Evolutionary conservation across 306 rosid species (phyloP).

Genomic region (Betula pendula): DNA sequence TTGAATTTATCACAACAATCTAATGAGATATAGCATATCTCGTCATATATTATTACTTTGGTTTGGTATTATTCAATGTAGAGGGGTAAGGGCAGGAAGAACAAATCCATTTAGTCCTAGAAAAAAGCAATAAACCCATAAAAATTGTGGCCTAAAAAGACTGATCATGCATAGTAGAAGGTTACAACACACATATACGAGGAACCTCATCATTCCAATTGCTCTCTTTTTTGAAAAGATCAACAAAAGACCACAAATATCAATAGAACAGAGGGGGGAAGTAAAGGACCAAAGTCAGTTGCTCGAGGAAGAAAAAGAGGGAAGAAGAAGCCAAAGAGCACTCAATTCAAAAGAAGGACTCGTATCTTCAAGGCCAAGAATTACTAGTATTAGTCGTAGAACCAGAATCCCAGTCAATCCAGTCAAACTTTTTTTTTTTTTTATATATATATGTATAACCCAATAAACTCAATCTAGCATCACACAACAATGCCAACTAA

Average conservation of each 20-base stretch:
- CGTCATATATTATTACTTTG: not conserved
- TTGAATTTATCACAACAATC: no score
- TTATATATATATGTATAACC: no score
- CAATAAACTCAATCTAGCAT: slow-evolving; percentile 39
- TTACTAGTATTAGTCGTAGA: slow-evolving; percentile 8
- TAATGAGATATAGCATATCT: no score
- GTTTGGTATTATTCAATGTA: slow-evolving; percentile 18
- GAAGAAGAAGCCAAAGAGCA: slow-evolving; percentile 61
- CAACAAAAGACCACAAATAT: slow-evolving; percentile 63
- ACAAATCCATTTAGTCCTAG: slow-evolving; percentile 46
- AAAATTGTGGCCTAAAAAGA: slow-evolving; percentile 67
- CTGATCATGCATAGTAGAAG: slow-evolving; percentile 57
- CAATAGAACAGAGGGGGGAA: slow-evolving; percentile 58
- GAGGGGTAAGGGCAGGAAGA: slow-evolving; percentile 36
- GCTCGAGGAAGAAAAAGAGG: slow-evolving; percentile 93
- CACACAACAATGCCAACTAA: not conserved
- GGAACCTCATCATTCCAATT: slow-evolving; percentile 72
- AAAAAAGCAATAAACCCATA: slow-evolving; percentile 11
- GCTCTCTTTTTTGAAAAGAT: slow-evolving; percentile 46
- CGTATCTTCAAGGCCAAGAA: slow-evolving; percentile 7
- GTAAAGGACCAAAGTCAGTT: slow-evolving; percentile 66
- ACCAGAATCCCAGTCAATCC: slow-evolving; percentile 34
- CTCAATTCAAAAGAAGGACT: slow-evolving; percentile 50
- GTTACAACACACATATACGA: slow-evolving; percentile 52
- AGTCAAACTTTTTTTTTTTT: slow-evolving; percentile 71